Base-by-base conservation (phyloP, 2,329 filamentous ascomycete species). In the Periconia sp. region DNA sequence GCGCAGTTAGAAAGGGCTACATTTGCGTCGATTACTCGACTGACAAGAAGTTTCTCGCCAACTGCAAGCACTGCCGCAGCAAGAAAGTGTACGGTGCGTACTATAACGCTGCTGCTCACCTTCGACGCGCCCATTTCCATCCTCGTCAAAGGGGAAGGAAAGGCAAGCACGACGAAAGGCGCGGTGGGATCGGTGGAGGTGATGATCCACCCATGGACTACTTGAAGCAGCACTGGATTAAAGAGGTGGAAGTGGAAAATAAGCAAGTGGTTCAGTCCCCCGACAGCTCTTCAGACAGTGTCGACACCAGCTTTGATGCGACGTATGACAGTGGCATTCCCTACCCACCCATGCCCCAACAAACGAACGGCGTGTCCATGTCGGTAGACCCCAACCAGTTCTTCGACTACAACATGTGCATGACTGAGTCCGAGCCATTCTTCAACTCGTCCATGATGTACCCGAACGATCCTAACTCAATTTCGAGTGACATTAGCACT, bases 21-120 rank as follows among this genome's bases (percentile, higher is more conserved):
- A 78, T 86, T 34, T 85, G 82, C 58, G 74, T 82, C 26, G 83
- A 86, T 50, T 79, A 78, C 17, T 73, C 80, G 68, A 57, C 77
- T 56, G 65, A 83, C 73, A 69, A 78, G 80, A 72, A 80, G 71
- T 85, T 91, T 28, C 80, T 97, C 23, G 76, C 78, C 36, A 87
- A 87, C 55, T 96, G 92, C 81, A 95, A 95, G 70, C 82, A 88
- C 34, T 97, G 92, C 69, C 80, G 79, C 35, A 79, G 80, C 31
- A 74, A 80, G 41, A 96, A 96, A 75, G 80, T 82, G 45, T 97
- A 97, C 58, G 88, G 88, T 3, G 89, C 88, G 12, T 94, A 96
- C 73, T 96, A 97, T 73, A 97, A 97, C 60, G 92, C 92, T 0
- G 91, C 91, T 0, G 92, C 91, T 0, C 92, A 97, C 66, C 79